Evolutionary conservation across 2,329 filamentous ascomycete species (phyloP), one percentile per base, ranked within the genome.

Genomic region (Capronia coronata): DNA sequence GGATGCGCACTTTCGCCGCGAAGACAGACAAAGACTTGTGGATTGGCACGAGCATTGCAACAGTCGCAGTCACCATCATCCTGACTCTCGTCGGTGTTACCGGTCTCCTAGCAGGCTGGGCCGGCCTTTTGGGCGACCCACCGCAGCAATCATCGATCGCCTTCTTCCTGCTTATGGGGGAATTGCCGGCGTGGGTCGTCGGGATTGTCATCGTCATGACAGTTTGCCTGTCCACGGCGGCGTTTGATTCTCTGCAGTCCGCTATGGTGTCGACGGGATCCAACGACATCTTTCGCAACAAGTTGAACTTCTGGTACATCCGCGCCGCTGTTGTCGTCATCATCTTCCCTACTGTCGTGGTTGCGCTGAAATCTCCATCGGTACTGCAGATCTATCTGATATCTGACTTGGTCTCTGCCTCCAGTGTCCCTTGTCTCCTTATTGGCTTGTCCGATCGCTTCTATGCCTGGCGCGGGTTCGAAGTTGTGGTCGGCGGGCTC

Each of bases 221-320:
- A 1, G 79, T 90, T 25, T 79, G 80, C 8, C 77, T 93, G 45
- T 86, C 80, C 61, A 87, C 84, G 2, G 83, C 87, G 0, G 81
- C 86, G 0, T 91, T 93, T 56, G 87, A 93, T 71, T 84, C 78
- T 54, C 74, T 91, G 30, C 87, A 91, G 68, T 85, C 82, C 1
- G 84, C 87, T 59, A 89, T 93, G 83, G 83, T 91, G 6, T 87
- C 84, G n/a, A 86, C 84, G 0, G 84, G 83, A 11, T 88, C 84
- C 58, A 91, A 91, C 70, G 87, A 93, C 64, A 68, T 93, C 11
- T 91, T 91, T 76, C 82, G 86, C 61, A 93, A 93, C 74, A 79
- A 77, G 52, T 78, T 93, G 48, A 83, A 82, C 61, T 78, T 90
- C 57, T 86, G 85, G 79, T 78, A 74, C 65, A 84, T 91, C 59